These are phyloP conservation scores for Ricinus communis DNA, from an alignment of 345 rosid species.

Conservation along the genomic window DNA sequence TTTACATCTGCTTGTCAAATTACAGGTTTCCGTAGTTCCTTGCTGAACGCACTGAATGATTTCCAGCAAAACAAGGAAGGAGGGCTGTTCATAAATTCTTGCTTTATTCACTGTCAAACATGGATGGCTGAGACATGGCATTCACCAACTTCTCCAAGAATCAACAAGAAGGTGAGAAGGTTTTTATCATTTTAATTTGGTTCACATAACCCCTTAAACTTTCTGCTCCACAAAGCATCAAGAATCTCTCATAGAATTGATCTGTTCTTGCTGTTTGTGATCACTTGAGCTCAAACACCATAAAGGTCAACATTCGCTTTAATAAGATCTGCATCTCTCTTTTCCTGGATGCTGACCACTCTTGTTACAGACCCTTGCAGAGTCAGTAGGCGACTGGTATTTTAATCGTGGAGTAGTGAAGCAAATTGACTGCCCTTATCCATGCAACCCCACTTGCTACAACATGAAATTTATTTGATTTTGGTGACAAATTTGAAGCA, in stretches of 20 bases:
- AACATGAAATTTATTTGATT: constrained; percentile 51
- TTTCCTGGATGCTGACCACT: background rate
- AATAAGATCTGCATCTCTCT: background rate
- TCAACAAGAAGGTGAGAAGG: constrained; percentile 55
- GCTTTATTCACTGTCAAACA: constrained; percentile 82
- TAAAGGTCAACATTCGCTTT: background rate
- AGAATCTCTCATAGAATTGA: too few relatives aligned
- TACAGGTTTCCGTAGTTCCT: constrained; percentile 62
- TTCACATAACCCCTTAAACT: too few relatives aligned
- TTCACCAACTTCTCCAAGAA: constrained; percentile 61
- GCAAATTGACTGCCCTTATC: constrained; percentile 81
- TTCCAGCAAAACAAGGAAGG: constrained; percentile 45
- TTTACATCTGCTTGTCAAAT: background rate
- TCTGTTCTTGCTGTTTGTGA: background rate
- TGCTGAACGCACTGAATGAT: constrained; percentile 50
- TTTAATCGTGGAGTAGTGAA: constrained; percentile 55
- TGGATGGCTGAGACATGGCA: constrained; percentile 65
- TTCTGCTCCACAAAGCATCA: too few relatives aligned
- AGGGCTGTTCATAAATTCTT: constrained; percentile 82
- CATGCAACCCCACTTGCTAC: constrained; percentile 85
- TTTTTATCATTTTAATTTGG: background rate
- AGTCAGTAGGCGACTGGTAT: constrained; percentile 88
- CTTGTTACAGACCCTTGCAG: constrained; percentile 70
- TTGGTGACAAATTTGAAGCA: constrained; percentile 9
- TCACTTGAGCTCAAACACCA: background rate